Evolutionary conservation across 2,329 filamentous ascomycete species (phyloP), one percentile per base, ranked within the genome.

Genomic region (Alternaria sp.): DNA sequence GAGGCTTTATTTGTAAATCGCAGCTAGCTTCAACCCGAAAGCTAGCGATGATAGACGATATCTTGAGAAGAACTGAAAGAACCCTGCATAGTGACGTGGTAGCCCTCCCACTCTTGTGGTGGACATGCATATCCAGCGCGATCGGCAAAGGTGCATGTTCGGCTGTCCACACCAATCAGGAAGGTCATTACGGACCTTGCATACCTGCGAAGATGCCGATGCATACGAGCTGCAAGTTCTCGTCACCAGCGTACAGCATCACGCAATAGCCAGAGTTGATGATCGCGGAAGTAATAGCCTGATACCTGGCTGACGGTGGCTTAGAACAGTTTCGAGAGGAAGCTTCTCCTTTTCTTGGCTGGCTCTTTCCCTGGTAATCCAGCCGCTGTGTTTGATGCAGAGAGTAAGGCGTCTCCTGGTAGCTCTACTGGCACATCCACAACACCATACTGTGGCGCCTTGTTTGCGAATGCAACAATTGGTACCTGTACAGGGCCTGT

Each of bases 311-410:
- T 33, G 11, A 48, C 40, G 11, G 4, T 23, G 21, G 31, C 21
- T 61, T 34, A 66, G 39, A 72, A 71, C 13, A 72, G 21, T 42
- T 56, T 72, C 45, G 65, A 72, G 1, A 72, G 49, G 21, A 69
- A 69, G 21, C 57, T 64, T 51, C 61, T 67, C 60, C 68, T 72
- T 48, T 73, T 72, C 63, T 70, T 53, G 28, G 14, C 29, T 49
- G 51, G 46, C 34, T 37, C 9, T 24, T 50, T 67, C 33, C 24
- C 45, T 10, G 26, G 37, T 13, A 51, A n/a, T 11, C 23, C 24
- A 11, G 61, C 37, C 23, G 56, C 37, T n/a, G 66, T 52, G n/a
- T 59, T 36, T 26, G 64, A 51, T 33, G 55, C 39, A 11, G 63
- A 61, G n/a, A 61, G 41, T 34, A 58, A 36, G 13, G 51, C 34